Conservation (phyloP, 2,329 filamentous ascomycete genomes). For the Botrytis fabae region DNA sequence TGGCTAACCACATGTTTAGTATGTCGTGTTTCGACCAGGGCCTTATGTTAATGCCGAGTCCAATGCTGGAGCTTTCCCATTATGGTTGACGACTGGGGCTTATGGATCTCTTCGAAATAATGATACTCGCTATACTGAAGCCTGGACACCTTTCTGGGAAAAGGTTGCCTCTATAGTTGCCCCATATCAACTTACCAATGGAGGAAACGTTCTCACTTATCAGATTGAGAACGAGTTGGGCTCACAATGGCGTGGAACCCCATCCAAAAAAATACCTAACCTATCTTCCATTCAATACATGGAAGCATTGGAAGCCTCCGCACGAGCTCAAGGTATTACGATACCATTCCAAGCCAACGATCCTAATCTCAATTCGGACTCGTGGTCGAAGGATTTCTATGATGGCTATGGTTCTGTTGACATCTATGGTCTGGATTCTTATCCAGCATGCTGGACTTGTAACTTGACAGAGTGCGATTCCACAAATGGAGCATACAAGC, state of each 20-base stretch:
- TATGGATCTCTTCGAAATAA: slow-evolving; percentile 56
- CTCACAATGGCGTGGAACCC: slow-evolving; percentile 46
- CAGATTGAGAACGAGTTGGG: slow-evolving; percentile 59
- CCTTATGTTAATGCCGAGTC: slow-evolving; percentile 67
- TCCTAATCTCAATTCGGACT: slow-evolving; percentile 58
- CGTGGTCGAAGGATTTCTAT: slow-evolving; percentile 62
- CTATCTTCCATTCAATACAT: slow-evolving; percentile 54
- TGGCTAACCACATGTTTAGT: neutral
- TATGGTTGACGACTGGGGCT: slow-evolving; percentile 62
- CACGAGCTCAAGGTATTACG: slow-evolving; percentile 57
- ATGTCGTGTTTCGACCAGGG: slow-evolving; percentile 67
- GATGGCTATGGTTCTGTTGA: slow-evolving; percentile 57
- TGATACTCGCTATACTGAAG: slow-evolving; percentile 52
- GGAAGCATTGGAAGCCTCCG: slow-evolving; percentile 55
- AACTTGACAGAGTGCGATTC: slow-evolving; percentile 60
- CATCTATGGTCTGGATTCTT: slow-evolving; percentile 53
- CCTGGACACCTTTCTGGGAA: slow-evolving; percentile 55
- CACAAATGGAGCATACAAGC: slow-evolving; percentile 56
- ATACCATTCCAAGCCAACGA: slow-evolving; percentile 60
- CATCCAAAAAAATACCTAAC: slow-evolving; percentile 49
- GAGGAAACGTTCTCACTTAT: slow-evolving; percentile 56
- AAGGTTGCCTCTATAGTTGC: slow-evolving; percentile 52
- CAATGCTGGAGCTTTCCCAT: slow-evolving; percentile 60
- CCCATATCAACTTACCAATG: slow-evolving; percentile 56
- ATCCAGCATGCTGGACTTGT: slow-evolving; percentile 62